Evolutionary conservation across 2,329 filamentous ascomycete genomes (phyloP).

Genomic region (Phoma sp.): DNA sequence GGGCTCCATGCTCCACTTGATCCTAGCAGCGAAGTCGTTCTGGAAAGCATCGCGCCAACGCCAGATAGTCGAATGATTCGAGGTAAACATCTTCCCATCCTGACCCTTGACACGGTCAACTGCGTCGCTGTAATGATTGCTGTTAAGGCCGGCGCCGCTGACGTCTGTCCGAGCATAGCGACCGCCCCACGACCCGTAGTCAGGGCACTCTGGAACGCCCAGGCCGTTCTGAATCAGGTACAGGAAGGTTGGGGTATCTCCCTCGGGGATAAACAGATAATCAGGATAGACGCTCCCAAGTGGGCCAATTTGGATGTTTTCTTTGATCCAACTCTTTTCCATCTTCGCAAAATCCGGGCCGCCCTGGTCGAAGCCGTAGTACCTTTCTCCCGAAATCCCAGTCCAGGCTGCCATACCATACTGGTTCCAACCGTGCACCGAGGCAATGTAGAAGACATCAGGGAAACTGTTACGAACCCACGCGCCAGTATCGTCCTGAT

Average conservation of each 20-base stretch:
- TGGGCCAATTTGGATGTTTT: slow-evolving; percentile 60
- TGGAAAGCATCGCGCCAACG: slow-evolving; percentile 61
- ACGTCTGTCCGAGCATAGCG: slow-evolving; percentile 49
- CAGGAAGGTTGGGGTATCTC: slow-evolving; percentile 59
- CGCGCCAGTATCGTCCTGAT: slow-evolving; percentile 63
- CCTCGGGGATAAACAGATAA: slow-evolving; percentile 60
- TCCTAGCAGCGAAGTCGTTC: slow-evolving; percentile 57
- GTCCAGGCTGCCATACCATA: slow-evolving; percentile 63
- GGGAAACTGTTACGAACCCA: slow-evolving; percentile 64
- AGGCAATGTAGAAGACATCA: slow-evolving; percentile 62
- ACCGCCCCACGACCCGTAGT: slow-evolving; percentile 59
- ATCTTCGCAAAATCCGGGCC: slow-evolving; percentile 58
- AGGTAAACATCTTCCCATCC: slow-evolving; percentile 43
- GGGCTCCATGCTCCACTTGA: slow-evolving; percentile 53
- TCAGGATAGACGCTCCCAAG: slow-evolving; percentile 53
- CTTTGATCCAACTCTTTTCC: slow-evolving; percentile 58
- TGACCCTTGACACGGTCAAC: slow-evolving; percentile 46
- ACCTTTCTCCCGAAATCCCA: slow-evolving; percentile 60
- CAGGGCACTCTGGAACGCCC: slow-evolving; percentile 54
- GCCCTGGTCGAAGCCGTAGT: slow-evolving; percentile 55
- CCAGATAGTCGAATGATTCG: slow-evolving; percentile 60
- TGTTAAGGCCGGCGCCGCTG: slow-evolving; percentile 42
- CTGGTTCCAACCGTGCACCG: slow-evolving; percentile 62
- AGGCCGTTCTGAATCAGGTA: slow-evolving; percentile 59
- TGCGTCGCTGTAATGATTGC: slow-evolving; percentile 49